Conservation (phyloP, 257 asterid species). For the Vinca minor region DNA sequence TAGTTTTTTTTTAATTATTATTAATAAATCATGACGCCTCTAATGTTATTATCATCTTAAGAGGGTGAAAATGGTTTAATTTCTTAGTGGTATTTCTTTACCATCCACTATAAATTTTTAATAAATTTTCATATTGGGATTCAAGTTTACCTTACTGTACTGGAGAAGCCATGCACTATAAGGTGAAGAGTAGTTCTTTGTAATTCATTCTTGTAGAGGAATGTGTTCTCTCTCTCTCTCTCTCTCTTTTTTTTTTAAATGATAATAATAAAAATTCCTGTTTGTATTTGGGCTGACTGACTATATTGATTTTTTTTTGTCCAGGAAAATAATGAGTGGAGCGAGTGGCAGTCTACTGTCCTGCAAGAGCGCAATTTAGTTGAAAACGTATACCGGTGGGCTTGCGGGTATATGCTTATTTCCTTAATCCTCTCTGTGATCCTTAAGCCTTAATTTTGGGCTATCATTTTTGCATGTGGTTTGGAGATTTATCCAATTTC, state of each 20-base stretch:
- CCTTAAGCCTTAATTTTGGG: not conserved
- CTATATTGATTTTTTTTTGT: slow-evolving; percentile 2
- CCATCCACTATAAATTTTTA: not conserved
- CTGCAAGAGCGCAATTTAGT: slow-evolving; percentile 69
- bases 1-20: not conserved
- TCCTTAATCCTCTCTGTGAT: slow-evolving; percentile 7
- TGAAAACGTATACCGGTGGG: slow-evolving; percentile 80
- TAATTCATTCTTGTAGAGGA: not conserved
- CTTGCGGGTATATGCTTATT: slow-evolving; percentile 78
- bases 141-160: not conserved
- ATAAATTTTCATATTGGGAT: not conserved
- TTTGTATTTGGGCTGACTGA: not conserved
- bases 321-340: slow-evolving; percentile 74
- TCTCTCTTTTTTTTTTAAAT: not conserved
- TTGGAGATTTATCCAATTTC: not conserved
- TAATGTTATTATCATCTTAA: not conserved
- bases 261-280: too few species aligned
- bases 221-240: not conserved
- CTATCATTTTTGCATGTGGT: not conserved
- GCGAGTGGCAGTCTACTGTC: slow-evolving; percentile 60
- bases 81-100: not conserved
- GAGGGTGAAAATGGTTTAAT: not conserved
- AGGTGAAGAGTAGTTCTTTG: not conserved
- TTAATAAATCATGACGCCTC: not conserved
- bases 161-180: not conserved